These are phyloP conservation scores for Acrocalymma vagum DNA, from an alignment of 2,329 filamentous ascomycete genomes.

Conservation along the genomic window DNA sequence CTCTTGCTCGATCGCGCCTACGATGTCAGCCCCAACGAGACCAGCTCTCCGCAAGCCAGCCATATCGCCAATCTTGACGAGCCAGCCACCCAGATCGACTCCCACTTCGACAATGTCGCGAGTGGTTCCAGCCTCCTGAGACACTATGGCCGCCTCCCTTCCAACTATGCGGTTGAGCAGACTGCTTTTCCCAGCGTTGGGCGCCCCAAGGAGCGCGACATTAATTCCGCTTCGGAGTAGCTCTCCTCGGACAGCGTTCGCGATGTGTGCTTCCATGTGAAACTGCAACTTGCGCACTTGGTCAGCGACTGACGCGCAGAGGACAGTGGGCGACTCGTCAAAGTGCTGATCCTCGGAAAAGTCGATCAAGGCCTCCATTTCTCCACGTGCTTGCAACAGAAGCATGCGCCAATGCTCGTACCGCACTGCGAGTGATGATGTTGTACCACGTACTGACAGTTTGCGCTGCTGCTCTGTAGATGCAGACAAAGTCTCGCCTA, in stretches of 20 bases:
- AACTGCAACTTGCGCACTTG: constrained; percentile 70
- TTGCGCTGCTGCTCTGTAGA: constrained; percentile 93
- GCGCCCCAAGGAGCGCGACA: constrained; percentile 86
- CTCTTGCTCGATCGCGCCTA: constrained; percentile 84
- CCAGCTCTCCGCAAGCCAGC: constrained; percentile 76
- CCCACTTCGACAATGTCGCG: constrained; percentile 92
- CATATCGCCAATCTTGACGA: constrained; percentile 95
- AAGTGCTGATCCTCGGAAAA: constrained; percentile 98
- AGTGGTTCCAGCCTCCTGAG: constrained; percentile 90
- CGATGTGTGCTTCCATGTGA: constrained; percentile 74
- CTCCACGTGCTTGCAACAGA: constrained; percentile 82
- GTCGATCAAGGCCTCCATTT: constrained; percentile 95
- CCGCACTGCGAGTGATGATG: constrained; percentile 71
- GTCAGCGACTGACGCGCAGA: constrained; percentile 73
- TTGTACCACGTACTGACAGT: constrained; percentile 81
- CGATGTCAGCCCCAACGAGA: constrained; percentile 41
- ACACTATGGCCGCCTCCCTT: constrained; percentile 94
- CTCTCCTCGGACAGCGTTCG: constrained; percentile 83
- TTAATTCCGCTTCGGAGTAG: constrained; percentile 84
- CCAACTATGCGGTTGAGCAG: constrained; percentile 90
- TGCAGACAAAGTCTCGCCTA: constrained; percentile 68
- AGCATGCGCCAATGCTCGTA: constrained; percentile 86
- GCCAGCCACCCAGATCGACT: constrained; percentile 87
- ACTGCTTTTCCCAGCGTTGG: constrained; percentile 95
- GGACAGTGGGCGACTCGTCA: constrained; percentile 79